Percentiles rank a stretch among this genome's conserved stretches.
Conservation (phyloP, 768 basidiomycete species). For the Coprinopsis sp. region DNA sequence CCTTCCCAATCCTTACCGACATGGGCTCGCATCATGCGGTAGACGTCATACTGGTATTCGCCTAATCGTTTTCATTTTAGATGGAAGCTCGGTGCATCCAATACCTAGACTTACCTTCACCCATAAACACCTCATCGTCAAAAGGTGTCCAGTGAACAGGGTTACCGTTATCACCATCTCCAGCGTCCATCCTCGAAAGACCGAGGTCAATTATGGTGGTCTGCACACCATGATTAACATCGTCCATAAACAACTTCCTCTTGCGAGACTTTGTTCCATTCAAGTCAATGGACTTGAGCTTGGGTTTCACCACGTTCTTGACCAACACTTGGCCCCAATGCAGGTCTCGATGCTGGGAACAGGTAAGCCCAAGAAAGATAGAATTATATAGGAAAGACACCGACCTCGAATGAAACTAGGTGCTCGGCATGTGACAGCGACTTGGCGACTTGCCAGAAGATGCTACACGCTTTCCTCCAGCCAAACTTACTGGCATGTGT, state of each 20-base stretch:
- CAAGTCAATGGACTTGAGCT: constrained; percentile 30
- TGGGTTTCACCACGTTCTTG: constrained; percentile 39
- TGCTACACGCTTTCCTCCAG: constrained; percentile 83
- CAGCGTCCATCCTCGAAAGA: constrained; percentile 75
- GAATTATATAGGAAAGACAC: neutral
- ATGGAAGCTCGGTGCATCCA: neutral
- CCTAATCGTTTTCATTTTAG: constrained; percentile 36
- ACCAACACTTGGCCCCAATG: constrained; percentile 97
- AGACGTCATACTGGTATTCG: constrained; percentile 93
- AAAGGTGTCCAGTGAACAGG: constrained; percentile 72
- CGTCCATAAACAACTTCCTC: constrained; percentile 55
- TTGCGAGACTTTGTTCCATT: constrained; percentile 22
- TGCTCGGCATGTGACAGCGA: constrained; percentile 78
- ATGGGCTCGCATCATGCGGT: constrained; percentile 76
- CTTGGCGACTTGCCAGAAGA: constrained; percentile 88
- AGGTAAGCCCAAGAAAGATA: constrained; percentile 1
- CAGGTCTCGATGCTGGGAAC: constrained; percentile 87
- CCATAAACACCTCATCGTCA: constrained; percentile 88
- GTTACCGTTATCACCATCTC: constrained; percentile 40
- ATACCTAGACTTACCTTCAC: constrained; percentile 57
- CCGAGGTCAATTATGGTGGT: constrained; percentile 94
- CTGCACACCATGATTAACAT: constrained; percentile 57
- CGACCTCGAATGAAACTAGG: constrained; percentile 81
- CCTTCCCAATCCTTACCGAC: constrained; percentile 64
- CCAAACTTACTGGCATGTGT: constrained; percentile 46